Percentiles rank a stretch among this genome's conserved stretches.
Conservation (phyloP, 768 basidiomycete species). For the Suillus fuscotomentosus region DNA sequence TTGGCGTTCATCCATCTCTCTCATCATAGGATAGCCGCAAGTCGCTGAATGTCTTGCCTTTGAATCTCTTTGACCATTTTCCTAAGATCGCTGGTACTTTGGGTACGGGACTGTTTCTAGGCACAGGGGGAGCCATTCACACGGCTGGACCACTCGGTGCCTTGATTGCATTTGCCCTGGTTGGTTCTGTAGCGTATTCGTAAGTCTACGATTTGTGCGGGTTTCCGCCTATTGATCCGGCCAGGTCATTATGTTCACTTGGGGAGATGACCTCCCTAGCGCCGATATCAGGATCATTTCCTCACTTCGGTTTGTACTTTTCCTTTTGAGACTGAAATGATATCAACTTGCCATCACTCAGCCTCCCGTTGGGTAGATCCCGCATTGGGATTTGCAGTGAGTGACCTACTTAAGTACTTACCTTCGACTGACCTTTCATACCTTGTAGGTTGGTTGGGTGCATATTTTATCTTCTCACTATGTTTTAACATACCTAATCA, state of each 20-base stretch:
- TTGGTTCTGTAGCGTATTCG: slow-evolving; percentile 66
- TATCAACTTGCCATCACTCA: slow-evolving; percentile 14
- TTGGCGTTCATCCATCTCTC: not conserved
- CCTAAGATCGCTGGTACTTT: slow-evolving; percentile 68
- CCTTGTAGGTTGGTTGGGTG: slow-evolving; percentile 13
- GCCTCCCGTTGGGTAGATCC: slow-evolving; percentile 60
- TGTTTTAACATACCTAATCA: slow-evolving; percentile 18
- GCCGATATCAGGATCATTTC: slow-evolving; percentile 77
- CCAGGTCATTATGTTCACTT: slow-evolving; percentile 60
- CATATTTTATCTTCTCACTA: not conserved
- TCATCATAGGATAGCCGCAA: slow-evolving; percentile 56
- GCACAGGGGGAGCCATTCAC: slow-evolving; percentile 60
- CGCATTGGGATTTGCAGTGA: slow-evolving; percentile 58
- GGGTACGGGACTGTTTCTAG: slow-evolving; percentile 73
- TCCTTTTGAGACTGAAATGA: not conserved
- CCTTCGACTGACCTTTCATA: not conserved
- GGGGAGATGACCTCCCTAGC: slow-evolving; percentile 80
- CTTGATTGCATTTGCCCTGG: slow-evolving; percentile 58
- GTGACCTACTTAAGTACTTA: slow-evolving; percentile 20
- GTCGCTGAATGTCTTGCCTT: slow-evolving; percentile 14
- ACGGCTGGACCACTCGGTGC: slow-evolving; percentile 67
- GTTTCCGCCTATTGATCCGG: not conserved
- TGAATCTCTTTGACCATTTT: not conserved
- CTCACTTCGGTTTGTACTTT: slow-evolving; percentile 54
- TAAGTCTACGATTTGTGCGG: slow-evolving; percentile 35